These are phyloP conservation scores for Cinnamomum micranthum DNA, from an alignment of 164 flowering plant species.

Conservation along the genomic window DNA sequence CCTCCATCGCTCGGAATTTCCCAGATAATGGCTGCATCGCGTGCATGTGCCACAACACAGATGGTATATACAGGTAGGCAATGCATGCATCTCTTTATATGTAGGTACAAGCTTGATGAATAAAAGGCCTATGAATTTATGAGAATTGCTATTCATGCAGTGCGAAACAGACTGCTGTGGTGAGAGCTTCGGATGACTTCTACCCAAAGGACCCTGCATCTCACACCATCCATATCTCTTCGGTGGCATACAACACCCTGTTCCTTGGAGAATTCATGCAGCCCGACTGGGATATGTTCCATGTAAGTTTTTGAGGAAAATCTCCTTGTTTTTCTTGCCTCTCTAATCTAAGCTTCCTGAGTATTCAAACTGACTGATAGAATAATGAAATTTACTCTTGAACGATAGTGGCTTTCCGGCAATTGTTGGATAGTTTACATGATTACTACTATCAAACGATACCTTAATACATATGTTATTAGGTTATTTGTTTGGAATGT, in stretches of 20 bases:
- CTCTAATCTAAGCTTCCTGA: no score
- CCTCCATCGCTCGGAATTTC: constrained; percentile 77
- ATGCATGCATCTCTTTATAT: neutral
- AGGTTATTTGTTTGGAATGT: no score
- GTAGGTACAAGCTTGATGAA: neutral
- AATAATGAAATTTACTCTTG: no score
- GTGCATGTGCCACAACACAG: constrained; percentile 94
- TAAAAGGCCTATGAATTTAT: neutral
- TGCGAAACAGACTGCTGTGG: constrained; percentile 83
- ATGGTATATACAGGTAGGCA: constrained; percentile 50
- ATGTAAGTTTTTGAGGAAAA: constrained; percentile 41
- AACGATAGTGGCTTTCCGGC: neutral
- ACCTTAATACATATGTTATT: no score
- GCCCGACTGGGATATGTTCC: constrained; percentile 99
- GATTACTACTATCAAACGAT: neutral
- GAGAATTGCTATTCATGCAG: constrained; percentile 23
- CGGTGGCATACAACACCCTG: constrained; percentile 86
- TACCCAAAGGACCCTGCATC: constrained; percentile 96
- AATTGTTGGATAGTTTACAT: neutral
- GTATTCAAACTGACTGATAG: no score
- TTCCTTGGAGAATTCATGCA: constrained; percentile 98
- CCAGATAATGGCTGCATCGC: constrained; percentile 89
- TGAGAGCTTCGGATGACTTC: constrained; percentile 97
- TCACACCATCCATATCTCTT: constrained; percentile 92
- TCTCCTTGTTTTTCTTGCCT: no score